These are phyloP conservation scores for Botrytis medusae DNA, from an alignment of 2,329 filamentous ascomycete genomes.

Conservation along the genomic window DNA sequence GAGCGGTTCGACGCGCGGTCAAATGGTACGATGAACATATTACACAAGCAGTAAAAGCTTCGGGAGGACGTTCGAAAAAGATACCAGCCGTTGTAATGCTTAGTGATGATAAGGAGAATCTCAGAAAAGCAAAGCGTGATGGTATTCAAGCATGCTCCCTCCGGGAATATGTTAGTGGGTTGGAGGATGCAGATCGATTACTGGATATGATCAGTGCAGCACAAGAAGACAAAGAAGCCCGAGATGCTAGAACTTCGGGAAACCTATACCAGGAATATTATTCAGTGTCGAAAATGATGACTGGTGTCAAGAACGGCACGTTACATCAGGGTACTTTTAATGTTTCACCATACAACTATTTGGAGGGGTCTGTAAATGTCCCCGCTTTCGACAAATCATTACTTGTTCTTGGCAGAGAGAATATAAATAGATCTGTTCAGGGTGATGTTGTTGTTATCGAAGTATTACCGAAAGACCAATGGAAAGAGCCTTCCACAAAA, in stretches of 20 bases:
- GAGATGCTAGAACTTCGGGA: conserved; percentile 62
- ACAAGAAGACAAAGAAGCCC: conserved; percentile 64
- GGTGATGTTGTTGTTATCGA: conserved; percentile 93
- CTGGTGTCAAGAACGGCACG: conserved; percentile 82
- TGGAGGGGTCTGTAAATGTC: conserved; percentile 89
- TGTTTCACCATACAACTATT: conserved; percentile 95
- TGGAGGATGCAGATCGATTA: conserved; percentile 81
- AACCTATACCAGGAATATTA: conserved; percentile 87
- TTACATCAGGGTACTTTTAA: conserved; percentile 95
- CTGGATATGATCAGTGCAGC: conserved; percentile 91
- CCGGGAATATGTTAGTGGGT: conserved; percentile 74
- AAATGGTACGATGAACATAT: conserved; percentile 90
- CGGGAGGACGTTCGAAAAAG: conserved; percentile 51
- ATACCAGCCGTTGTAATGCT: conserved; percentile 85
- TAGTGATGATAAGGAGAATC: conserved; percentile 86
- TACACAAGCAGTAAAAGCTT: conserved; percentile 56
- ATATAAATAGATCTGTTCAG: conserved; percentile 91
- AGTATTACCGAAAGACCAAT: conserved; percentile 88
- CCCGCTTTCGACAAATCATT: conserved; percentile 87
- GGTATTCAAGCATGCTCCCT: conserved; percentile 68
- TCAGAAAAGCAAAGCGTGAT: conserved; percentile 77
- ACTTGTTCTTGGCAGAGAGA: conserved; percentile 86
- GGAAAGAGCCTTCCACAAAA: conserved; percentile 94
- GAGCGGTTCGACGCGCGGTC: conserved; percentile 81
- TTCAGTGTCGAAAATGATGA: conserved; percentile 89